These are phyloP conservation scores for Fusarium hainanense DNA, from an alignment of 2,329 filamentous ascomycete genomes.

Conservation along the genomic window DNA sequence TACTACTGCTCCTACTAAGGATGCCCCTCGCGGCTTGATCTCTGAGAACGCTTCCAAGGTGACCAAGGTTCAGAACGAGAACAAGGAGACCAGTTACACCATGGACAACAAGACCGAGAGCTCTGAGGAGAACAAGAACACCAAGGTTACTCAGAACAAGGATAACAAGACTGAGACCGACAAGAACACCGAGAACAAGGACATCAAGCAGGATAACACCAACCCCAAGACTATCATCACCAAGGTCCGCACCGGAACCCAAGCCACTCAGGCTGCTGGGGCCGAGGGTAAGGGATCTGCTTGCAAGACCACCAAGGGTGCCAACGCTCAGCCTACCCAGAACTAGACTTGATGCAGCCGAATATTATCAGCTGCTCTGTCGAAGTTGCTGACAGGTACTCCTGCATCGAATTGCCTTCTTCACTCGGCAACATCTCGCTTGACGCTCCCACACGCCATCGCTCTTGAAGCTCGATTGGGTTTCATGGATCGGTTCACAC, in stretches of 20 bases:
- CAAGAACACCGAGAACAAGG: background rate
- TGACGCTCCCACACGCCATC: background rate
- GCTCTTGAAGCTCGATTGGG: background rate
- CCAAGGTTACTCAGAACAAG: background rate
- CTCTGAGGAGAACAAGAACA: background rate
- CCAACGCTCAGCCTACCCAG: background rate
- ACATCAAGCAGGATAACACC: background rate
- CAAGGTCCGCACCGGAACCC: background rate
- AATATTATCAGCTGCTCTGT: background rate
- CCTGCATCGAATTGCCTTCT: background rate
- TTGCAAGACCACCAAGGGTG: slow-evolving; percentile 1
- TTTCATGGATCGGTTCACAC: background rate
- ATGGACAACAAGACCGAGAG: background rate
- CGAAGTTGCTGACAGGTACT: background rate
- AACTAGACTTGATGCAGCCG: background rate
- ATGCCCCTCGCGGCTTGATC: background rate
- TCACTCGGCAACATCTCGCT: background rate
- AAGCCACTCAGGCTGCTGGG: slow-evolving; percentile 1
- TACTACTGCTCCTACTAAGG: background rate
- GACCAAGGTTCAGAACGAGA: background rate
- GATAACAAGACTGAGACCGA: background rate
- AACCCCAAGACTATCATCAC: slow-evolving; percentile 9
- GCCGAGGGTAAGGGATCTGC: background rate
- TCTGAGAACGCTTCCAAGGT: background rate
- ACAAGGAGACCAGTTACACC: background rate